Evolutionary conservation across 805 yeast species (phyloP).

Genomic region (Yarrowia sp.): DNA sequence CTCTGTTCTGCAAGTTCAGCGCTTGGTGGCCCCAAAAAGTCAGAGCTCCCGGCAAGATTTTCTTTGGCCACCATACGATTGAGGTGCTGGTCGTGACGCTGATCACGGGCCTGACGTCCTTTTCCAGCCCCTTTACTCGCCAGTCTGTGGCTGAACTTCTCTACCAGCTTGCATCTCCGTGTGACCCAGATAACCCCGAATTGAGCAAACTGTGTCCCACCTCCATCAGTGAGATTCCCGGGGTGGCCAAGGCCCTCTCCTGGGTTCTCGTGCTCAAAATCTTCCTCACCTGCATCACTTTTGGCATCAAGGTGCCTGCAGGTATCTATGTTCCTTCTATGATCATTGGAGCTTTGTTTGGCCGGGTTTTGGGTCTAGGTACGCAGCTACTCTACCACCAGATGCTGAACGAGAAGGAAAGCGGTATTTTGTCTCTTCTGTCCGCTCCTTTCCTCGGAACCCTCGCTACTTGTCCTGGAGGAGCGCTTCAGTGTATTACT

Average conservation of each 20-base stretch:
- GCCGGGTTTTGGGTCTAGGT: conserved; percentile 57
- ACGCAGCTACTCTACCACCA: conserved; percentile 43
- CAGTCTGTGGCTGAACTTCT: conserved; percentile 60
- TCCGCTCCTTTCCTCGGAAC: conserved; percentile 1
- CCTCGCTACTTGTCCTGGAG: conserved; percentile 31
- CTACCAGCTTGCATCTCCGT: conserved; percentile 59
- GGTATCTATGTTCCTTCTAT: conserved; percentile 70
- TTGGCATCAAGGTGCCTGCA: conserved; percentile 65
- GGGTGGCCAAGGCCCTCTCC: conserved; percentile 50
- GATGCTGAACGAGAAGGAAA: conserved; percentile 20
- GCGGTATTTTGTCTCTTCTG: not conserved
- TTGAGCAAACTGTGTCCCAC: conserved; percentile 46
- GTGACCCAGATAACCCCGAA: conserved; percentile 45
- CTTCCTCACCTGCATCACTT: conserved; percentile 59
- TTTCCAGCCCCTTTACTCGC: conserved; percentile 58
- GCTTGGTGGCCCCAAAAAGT: conserved; percentile 51
- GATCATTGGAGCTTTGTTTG: conserved; percentile 68
- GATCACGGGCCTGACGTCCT: conserved; percentile 57
- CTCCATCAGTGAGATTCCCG: conserved; percentile 46
- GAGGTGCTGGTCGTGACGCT: conserved; percentile 58
- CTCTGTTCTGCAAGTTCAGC: conserved; percentile 56
- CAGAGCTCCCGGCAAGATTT: conserved; percentile 47
- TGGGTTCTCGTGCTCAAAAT: conserved; percentile 57
- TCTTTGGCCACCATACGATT: conserved; percentile 52
- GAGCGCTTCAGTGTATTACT: conserved; percentile 56